Percentiles rank a stretch among this genome's conserved stretches.
phyloP scores from a whole-genome alignment of 345 rosid species.

The Euphorbia peplus region DNA sequence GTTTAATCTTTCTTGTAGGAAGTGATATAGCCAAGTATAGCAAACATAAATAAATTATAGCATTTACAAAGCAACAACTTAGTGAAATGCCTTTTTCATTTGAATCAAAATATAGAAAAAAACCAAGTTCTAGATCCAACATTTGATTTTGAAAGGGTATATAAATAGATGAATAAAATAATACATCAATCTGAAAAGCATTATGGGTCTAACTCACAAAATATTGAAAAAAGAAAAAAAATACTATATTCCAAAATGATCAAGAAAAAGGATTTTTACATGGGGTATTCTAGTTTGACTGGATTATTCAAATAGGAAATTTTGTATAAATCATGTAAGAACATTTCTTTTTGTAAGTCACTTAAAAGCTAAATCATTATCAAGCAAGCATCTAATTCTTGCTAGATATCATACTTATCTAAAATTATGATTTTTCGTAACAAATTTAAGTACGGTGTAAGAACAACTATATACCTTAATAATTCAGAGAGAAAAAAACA shows the following conservation, averaged over 20 bases:
- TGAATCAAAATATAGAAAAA: constrained; percentile 11
- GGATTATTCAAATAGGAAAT: neutral
- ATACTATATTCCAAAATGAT: constrained; percentile 34
- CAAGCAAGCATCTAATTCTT: constrained; percentile 8
- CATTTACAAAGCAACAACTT: constrained; percentile 18
- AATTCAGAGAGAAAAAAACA: too few relatives aligned
- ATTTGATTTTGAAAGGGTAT: constrained; percentile 19
- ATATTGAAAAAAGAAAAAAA: too few relatives aligned
- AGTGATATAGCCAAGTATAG: constrained; percentile 14
- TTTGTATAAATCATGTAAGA: neutral
- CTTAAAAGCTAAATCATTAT: neutral
- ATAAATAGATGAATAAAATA: constrained; percentile 14
- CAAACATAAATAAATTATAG: constrained; percentile 8
- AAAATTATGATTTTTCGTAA: too few relatives aligned
- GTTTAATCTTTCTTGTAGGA: constrained; percentile 33
- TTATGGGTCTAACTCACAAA: too few relatives aligned
- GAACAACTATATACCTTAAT: too few relatives aligned
- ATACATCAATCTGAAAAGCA: constrained; percentile 25
- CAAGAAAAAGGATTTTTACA: too few relatives aligned
- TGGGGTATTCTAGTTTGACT: too few relatives aligned
- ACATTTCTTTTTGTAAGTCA: constrained; percentile 9
- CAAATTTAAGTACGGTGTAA: neutral
- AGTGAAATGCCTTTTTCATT: constrained; percentile 8
- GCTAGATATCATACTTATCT: neutral
- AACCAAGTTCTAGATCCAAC: too few relatives aligned